Evolutionary conservation across 2,329 filamentous ascomycete species (phyloP), one percentile per base, ranked within the genome.

Genomic region (Fusarium sublunatum): DNA sequence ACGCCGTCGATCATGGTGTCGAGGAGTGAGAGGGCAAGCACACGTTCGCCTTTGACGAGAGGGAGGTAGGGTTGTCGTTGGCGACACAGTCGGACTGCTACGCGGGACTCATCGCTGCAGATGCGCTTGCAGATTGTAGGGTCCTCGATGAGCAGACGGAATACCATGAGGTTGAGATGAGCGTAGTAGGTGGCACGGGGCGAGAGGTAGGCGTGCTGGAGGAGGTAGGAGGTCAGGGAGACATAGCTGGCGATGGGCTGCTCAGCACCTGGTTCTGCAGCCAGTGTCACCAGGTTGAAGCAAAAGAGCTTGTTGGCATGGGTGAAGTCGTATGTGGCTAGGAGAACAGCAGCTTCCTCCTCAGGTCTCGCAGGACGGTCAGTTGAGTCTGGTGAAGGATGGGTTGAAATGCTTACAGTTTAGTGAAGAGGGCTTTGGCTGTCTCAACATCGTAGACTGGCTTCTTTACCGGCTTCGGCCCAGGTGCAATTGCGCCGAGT

Each of bases 241-340:
- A 98, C 80, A 72, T 94, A 96, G 67, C 86, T 88, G 42, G 90
- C 87, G 62, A 99, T 88, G 0, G 93, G 91, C 2, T 89, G 85
- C 70, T 94, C 88, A 44, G 86, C 82, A 38, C 82, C 86, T 67
- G 89, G 89, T 44, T 88, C 86, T 1, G 87, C 77, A 6, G 61
- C 50, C 47, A 84, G 73, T 3, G 86, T 88, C 47, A 97, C 86
- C 39, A 99, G 78, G 69, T 90, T 93, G 74, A 91, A 90, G 75
- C 92, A 94, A 76, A 99, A 98, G 8, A 97, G 83, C 77, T 97
- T 98, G 80, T 98, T 99, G 31, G 93, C 91, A 72, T 96, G 91
- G 4, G 89, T 88, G 74, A 98, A 98, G 74, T 98, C 95, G 74
- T 98, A 99, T 0, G 92, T 89, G 1, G 92, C 89, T 31, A 99